phyloP scores from a whole-genome alignment of 371 early-diverging fungal species.

The Dipsacomyces acuminosporus region DNA sequence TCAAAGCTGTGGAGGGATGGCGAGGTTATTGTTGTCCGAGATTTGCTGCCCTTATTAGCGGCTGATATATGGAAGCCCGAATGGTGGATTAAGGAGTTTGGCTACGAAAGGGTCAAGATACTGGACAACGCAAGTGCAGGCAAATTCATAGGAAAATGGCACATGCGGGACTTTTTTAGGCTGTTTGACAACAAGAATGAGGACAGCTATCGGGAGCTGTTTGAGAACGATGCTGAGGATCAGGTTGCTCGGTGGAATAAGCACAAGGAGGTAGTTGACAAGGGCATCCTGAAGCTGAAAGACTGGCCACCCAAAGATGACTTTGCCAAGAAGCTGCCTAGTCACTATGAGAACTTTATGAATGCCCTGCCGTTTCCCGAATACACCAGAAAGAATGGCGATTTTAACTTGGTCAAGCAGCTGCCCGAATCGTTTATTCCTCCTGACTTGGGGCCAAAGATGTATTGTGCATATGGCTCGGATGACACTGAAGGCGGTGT shows the following conservation, averaged over 20 bases:
- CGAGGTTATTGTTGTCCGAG: conserved; percentile 25
- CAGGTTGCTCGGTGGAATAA: background rate
- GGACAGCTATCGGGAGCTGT: conserved; percentile 12
- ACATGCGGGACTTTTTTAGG: conserved; percentile 30
- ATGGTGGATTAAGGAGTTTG: conserved; percentile 27
- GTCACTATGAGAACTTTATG: conserved; percentile 54
- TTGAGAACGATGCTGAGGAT: background rate
- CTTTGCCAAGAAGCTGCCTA: conserved; percentile 52
- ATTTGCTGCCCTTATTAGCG: conserved; percentile 10
- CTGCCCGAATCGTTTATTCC: conserved; percentile 52
- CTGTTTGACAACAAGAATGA: conserved; percentile 22
- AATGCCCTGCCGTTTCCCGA: conserved; percentile 54
- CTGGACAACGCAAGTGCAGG: conserved; percentile 19
- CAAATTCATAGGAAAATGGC: conserved; percentile 18
- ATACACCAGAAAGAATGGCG: conserved; percentile 56
- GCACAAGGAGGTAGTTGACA: background rate
- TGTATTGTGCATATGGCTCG: conserved; percentile 66
- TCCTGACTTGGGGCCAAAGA: conserved; percentile 70
- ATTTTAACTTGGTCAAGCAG: conserved; percentile 57
- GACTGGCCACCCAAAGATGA: conserved; percentile 65
- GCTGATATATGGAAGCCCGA: conserved; percentile 21
- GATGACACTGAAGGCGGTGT: conserved; percentile 39
- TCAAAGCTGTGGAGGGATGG: conserved; percentile 33
- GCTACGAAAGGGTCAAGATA: conserved; percentile 23
- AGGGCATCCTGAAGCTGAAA: conserved; percentile 50